These are phyloP conservation scores for Fusarium torulosum DNA, from an alignment of 2,329 filamentous ascomycete genomes.

Conservation along the genomic window DNA sequence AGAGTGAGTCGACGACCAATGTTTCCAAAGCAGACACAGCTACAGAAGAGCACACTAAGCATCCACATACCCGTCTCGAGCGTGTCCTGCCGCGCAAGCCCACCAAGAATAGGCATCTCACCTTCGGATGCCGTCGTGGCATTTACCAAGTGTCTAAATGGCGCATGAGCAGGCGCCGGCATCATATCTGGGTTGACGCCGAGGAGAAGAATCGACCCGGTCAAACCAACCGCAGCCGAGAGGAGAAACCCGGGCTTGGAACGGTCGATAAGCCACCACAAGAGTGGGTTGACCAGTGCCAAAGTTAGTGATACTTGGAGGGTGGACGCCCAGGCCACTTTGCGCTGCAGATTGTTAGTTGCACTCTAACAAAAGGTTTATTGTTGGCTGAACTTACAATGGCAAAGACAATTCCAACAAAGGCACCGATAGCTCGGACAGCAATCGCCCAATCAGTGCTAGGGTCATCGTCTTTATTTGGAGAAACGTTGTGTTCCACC, in stretches of 20 bases:
- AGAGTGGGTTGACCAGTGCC: conserved; percentile 88
- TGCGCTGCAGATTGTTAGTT: conserved; percentile 69
- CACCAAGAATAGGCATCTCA: conserved; percentile 56
- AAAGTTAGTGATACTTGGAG: conserved; percentile 93
- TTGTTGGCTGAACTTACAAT: conserved; percentile 73
- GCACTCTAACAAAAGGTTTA: neutral
- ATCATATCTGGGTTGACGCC: conserved; percentile 83
- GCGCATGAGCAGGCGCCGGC: conserved; percentile 68
- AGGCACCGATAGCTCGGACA: conserved; percentile 69
- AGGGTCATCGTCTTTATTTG: conserved; percentile 52
- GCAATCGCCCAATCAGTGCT: conserved; percentile 79
- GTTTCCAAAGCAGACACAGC: conserved; percentile 95
- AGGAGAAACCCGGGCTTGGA: conserved; percentile 87
- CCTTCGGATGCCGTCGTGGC: conserved; percentile 18
- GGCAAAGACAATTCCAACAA: conserved; percentile 71
- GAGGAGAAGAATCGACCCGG: conserved; percentile 80
- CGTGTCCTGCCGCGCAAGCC: conserved; percentile 70
- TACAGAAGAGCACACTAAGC: conserved; percentile 93
- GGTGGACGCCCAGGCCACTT: conserved; percentile 92
- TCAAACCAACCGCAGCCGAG: conserved; percentile 77
- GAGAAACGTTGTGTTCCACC: conserved; percentile 46
- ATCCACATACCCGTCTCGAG: conserved; percentile 88
- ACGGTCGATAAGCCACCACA: conserved; percentile 97
- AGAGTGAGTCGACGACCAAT: conserved; percentile 85
- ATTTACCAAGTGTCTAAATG: conserved; percentile 43